Evolutionary conservation across 306 rosid species (phyloP).

Genomic region (Gastrolobium villosum): DNA sequence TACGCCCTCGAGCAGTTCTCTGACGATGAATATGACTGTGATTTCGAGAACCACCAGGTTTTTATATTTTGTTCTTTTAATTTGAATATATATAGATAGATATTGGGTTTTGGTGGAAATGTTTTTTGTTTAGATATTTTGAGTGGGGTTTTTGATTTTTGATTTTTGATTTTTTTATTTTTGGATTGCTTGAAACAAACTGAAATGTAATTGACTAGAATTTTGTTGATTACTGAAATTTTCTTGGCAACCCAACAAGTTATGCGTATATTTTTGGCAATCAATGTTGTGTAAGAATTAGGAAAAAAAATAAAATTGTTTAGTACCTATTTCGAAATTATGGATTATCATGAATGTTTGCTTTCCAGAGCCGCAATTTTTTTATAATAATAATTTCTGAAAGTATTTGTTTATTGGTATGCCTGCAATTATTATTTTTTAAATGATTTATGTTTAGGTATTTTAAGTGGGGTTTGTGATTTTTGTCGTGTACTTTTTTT

Average conservation of each 20-base stretch:
- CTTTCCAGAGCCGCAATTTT: not conserved
- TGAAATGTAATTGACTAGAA: slow-evolving; percentile 8
- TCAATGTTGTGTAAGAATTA: not conserved
- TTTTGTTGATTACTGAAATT: not conserved
- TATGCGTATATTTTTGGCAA: slow-evolving; percentile 1
- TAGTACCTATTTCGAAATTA: slow-evolving; percentile 10
- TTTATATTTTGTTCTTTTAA: not conserved
- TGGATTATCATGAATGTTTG: not conserved
- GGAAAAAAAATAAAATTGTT: not conserved
- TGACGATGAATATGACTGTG: slow-evolving; percentile 91
- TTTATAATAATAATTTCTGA: not conserved
- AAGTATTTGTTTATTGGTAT: not conserved
- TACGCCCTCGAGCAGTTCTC: slow-evolving; percentile 84
- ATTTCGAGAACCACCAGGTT: slow-evolving; percentile 74
- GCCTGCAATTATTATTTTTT: not conserved
- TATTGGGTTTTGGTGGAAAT: slow-evolving; percentile 29
- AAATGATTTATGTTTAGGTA: not conserved
- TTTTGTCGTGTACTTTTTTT: not conserved
- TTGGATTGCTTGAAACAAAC: not conserved
- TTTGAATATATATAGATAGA: not conserved
- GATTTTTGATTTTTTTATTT: not conserved
- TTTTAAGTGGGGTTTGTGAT: slow-evolving; percentile 13
- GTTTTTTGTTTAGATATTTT: slow-evolving; percentile 24
- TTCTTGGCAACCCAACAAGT: not conserved
- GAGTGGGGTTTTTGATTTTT: not conserved